Evolutionary conservation across 2,329 filamentous ascomycete species (phyloP), one percentile per base, ranked within the genome.

Genomic region (Karstenula rhodostoma): DNA sequence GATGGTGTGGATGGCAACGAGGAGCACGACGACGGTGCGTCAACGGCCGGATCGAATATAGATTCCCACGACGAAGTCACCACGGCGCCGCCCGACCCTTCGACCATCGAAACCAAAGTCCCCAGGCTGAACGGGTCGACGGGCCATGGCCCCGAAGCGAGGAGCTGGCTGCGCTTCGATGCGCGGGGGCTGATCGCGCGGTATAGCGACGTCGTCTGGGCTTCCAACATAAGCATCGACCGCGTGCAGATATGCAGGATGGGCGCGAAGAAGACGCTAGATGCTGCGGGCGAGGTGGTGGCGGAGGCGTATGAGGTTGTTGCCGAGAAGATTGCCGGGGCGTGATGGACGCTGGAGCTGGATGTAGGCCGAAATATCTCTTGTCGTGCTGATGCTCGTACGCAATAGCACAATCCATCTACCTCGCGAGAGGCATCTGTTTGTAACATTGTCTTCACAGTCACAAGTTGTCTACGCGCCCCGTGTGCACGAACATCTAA

Each of bases 241-340:
- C 86, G 82, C 60, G 79, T 97, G 43, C 88, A 89, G 51, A 89
- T 97, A 40, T 97, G 93, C 74, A 88, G 87, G 73, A 97, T 97
- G 94, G 93, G 94, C 0, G 93, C 93, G 10, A 90, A 89, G 82
- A 88, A 86, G 68, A 80, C 87, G 29, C 80, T 85, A 58, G 64
- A 84, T 37, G 79, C 79, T 0, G 72, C 73, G 22, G 81, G 84
- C 2, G 85, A 79, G 15, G 75, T 83, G 1, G 67, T 86, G 37
- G 81, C 80, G 19, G 82, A 87, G 73, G 76, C 80, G 67, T 88
- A 89, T 69, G 79, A 75, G 25, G 80, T 83, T 60, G 79, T 88
- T 57, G 81, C 74, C 25, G 68, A 73, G 54, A 73, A 67, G 65
- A 37, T 53, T 8, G 63, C 74, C n/a, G 50, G 50, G 9, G 37